phyloP scores from a whole-genome alignment of 805 yeast genomes.

The Candida taoyuanica region DNA sequence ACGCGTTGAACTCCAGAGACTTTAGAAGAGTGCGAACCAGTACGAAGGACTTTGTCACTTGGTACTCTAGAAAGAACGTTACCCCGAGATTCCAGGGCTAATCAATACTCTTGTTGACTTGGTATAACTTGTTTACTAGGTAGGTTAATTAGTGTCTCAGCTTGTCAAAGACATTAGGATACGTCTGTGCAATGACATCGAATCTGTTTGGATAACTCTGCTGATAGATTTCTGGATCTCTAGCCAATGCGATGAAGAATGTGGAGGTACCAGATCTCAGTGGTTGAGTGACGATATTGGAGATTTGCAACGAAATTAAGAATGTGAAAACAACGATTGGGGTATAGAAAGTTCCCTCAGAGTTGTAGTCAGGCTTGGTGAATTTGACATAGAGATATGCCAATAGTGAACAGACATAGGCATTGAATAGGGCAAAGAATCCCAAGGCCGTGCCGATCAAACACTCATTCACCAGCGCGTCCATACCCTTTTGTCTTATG shows the following conservation, averaged over 20 bases:
- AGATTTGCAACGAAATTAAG: slow-evolving; percentile 69
- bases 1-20: slow-evolving; percentile 63
- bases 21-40: slow-evolving; percentile 67
- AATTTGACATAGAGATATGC: slow-evolving; percentile 62
- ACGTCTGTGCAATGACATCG: slow-evolving; percentile 57
- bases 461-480: slow-evolving; percentile 80
- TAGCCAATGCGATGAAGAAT: slow-evolving; percentile 76
- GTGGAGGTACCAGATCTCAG: slow-evolving; percentile 81
- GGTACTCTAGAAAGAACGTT: slow-evolving; percentile 79
- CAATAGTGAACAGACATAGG: slow-evolving; percentile 58
- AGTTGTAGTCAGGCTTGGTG: slow-evolving; percentile 64
- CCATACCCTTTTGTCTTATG: slow-evolving; percentile 73
- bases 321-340: slow-evolving; percentile 72
- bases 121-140: background rate
- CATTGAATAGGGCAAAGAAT: slow-evolving; percentile 70
- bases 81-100: slow-evolving; percentile 34
- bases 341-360: slow-evolving; percentile 56
- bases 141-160: slow-evolving; percentile 24
- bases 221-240: slow-evolving; percentile 80
- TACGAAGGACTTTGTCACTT: slow-evolving; percentile 70
- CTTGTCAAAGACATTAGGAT: slow-evolving; percentile 65
- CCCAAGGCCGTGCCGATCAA: slow-evolving; percentile 73
- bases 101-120: background rate
- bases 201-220: slow-evolving; percentile 66
- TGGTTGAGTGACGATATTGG: slow-evolving; percentile 66